These are phyloP conservation scores for Smittium mucronatum DNA, from an alignment of 371 early-diverging fungal genomes.

Conservation along the genomic window DNA sequence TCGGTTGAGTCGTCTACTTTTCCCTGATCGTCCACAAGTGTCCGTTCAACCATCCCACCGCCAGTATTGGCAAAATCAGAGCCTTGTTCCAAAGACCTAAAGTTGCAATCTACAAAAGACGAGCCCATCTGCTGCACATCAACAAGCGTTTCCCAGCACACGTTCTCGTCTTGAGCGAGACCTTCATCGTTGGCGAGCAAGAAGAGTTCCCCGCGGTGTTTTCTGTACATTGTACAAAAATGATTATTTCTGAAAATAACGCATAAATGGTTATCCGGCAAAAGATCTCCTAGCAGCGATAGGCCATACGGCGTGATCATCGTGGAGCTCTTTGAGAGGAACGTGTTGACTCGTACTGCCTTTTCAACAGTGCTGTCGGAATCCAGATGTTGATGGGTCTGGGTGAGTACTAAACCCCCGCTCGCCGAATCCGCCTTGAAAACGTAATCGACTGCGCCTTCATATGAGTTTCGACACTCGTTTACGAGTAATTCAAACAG, in stretches of 20 bases:
- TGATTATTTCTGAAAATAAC: conserved; percentile 91
- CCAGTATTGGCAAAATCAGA: neutral
- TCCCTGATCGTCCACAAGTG: neutral
- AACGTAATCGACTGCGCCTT: conserved; percentile 63
- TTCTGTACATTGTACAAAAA: conserved; percentile 50
- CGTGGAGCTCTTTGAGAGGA: conserved; percentile 58
- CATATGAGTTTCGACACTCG: conserved; percentile 45
- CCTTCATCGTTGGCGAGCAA: conserved; percentile 80
- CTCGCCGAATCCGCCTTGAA: conserved; percentile 45
- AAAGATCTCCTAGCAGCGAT: conserved; percentile 39
- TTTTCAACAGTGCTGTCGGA: conserved; percentile 4
- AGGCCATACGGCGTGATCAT: conserved; percentile 78
- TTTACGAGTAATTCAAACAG: conserved; percentile 40
- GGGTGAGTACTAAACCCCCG: conserved; percentile 1
- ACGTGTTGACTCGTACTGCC: conserved; percentile 30
- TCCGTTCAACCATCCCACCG: neutral
- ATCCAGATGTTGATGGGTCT: neutral
- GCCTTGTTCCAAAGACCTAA: conserved; percentile 25
- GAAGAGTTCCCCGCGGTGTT: conserved; percentile 45
- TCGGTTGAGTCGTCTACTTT: neutral
- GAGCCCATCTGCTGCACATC: conserved; percentile 54
- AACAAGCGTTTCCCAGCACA: conserved; percentile 64
- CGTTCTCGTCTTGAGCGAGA: conserved; percentile 42
- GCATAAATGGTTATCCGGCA: conserved; percentile 46
- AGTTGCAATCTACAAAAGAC: conserved; percentile 48